Evolutionary conservation across 2,329 filamentous ascomycete species (phyloP).

Genomic region (Zasmidium angulare): DNA sequence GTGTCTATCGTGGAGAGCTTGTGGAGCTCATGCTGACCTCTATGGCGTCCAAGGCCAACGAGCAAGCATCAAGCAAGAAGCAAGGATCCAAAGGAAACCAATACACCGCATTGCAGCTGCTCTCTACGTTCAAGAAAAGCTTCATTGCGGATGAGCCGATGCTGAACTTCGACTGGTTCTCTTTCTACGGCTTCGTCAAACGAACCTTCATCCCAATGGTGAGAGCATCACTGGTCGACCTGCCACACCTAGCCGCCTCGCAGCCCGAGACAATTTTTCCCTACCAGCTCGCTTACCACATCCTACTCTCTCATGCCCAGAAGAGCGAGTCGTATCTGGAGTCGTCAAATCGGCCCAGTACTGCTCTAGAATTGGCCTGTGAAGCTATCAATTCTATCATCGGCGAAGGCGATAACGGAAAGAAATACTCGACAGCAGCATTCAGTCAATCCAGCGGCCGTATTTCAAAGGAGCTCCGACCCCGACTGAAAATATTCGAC

Average conservation of each 20-base stretch:
- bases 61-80: not conserved
- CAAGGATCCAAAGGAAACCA: not conserved
- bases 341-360: not conserved
- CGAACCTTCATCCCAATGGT: not conserved
- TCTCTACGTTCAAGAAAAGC: slow-evolving; percentile 1
- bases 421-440: not conserved
- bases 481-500: not conserved
- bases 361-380: not conserved
- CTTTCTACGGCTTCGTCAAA: not conserved
- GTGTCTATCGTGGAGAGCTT: not conserved
- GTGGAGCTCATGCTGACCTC: not conserved
- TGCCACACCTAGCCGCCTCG: not conserved
- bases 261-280: not conserved
- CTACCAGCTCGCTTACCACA: not conserved
- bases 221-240: not conserved
- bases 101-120: not conserved
- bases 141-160: slow-evolving; percentile 5
- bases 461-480: not conserved
- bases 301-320: not conserved
- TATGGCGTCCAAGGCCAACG: not conserved
- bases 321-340: not conserved
- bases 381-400: not conserved
- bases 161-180: slow-evolving; percentile 3
- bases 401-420: not conserved
- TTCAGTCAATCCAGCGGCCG: not conserved